Base-by-base conservation (phyloP, 768 basidiomycete species). In the Infundibulicybe gibba region DNA sequence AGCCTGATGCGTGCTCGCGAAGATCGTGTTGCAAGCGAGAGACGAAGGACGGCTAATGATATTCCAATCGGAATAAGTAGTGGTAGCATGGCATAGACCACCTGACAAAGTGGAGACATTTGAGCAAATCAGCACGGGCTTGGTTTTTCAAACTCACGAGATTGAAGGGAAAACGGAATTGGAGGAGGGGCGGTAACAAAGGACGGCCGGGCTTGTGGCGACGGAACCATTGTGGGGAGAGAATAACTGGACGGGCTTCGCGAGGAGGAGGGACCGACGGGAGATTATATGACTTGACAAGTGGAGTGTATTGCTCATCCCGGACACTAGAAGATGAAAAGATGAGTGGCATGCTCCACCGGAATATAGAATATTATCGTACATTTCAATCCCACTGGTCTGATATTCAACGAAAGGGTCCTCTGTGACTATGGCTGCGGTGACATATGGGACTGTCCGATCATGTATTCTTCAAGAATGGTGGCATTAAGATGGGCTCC, bases 361-460 rank as follows among this genome's bases (percentile, higher is more conserved):
- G 13, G 34, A 37, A 31, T 39, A 32, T n/a, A 32, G 30, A n/a
- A 40, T 6, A 39, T 21, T 33, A 1, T 59, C 79, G 16, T 62
- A 86, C 84, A 91, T 61, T 54, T 81, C 61, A 16, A 92, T 65
- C 1, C 85, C 87, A 48, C 73, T 84, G 1, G 60, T 66, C 16
- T 69, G 63, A 50, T 79, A 67, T 12, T 79, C 73, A 11, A 69
- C 66, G 60, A 91, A 92, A 0, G 80, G 74, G 61, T 94, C 87
- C 50, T 75, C 64, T 0, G 68, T 62, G 49, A 89, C 85, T 30
- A 92, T 85, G 6, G 82, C 81, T 6, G 87, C 80, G 1, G 89
- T 91, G 13, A 86, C 67, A 57, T 87, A 94, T 1, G 93, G 89
- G 2, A 95, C 92, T 0, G 91, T 91, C 2, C 68, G 47, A 55